Conservation (phyloP, 2,329 filamentous ascomycete species). For the Hyphodiscus sp. region DNA sequence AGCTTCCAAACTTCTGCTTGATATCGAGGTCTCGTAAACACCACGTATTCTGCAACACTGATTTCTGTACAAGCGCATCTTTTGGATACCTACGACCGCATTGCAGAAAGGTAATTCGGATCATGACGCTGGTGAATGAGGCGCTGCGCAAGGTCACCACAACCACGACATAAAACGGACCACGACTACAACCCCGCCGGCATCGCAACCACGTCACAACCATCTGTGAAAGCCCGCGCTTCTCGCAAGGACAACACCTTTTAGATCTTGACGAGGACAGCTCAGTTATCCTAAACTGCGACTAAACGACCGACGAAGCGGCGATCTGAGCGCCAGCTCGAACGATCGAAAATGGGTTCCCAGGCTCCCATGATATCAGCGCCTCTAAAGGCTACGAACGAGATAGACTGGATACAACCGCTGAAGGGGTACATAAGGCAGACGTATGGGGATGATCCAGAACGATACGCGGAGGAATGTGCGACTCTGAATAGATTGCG, state of each 20-base stretch:
- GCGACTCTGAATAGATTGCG: slow-evolving; percentile 86
- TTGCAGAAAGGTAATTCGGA: neutral
- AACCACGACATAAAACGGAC: neutral
- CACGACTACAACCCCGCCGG: neutral
- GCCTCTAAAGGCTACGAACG: slow-evolving; percentile 89
- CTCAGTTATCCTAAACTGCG: neutral
- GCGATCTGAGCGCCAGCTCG: slow-evolving; percentile 31
- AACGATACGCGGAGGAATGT: slow-evolving; percentile 93
- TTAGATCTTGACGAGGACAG: neutral
- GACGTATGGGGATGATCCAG: slow-evolving; percentile 93
- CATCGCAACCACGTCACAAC: neutral
- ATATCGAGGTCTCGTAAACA: neutral
- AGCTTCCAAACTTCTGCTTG: neutral
- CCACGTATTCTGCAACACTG: neutral
- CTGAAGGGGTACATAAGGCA: slow-evolving; percentile 90
- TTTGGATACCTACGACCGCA: neutral
- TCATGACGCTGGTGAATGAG: neutral
- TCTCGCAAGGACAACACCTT: neutral
- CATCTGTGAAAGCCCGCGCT: neutral
- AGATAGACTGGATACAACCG: slow-evolving; percentile 95
- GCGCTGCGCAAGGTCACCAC: neutral
- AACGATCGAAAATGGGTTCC: slow-evolving; percentile 42
- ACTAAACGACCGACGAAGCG: neutral
- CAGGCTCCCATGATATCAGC: slow-evolving; percentile 91
- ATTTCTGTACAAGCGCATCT: neutral